Evolutionary conservation across 2,329 filamentous ascomycete species (phyloP), one percentile per base, ranked within the genome.

Genomic region (Penicillium sp.): DNA sequence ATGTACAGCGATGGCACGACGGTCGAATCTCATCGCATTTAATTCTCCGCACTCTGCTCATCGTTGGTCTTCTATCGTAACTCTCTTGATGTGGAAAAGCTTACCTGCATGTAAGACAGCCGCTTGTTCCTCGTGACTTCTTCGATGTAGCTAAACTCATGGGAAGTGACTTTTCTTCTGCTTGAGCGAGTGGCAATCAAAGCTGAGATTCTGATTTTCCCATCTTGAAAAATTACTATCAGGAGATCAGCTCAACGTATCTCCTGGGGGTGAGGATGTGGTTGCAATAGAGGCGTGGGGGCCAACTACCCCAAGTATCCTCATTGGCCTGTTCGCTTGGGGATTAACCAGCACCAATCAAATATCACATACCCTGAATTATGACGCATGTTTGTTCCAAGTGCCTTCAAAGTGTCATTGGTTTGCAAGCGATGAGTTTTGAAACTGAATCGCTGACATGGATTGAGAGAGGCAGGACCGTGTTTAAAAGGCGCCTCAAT

Each of bases 321-420:
- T 45, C 42, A 45, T 45, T 45, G 42, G 42, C 42, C 42, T 45
- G 42, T 15, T 45, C 42, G 42, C 42, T 45, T 45, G 12, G 19
- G 42, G 12, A 45, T 26, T 1, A 1, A 45, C 22, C 12, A 26
- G 19, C 19, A 15, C 42, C 42, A 45, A 45, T 45, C 19, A 40
- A 8, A 15, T 45, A 26, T 15, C 42, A 15, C 12, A 45, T 26
- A 12, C 22, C 12, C 5, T 22, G 19, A 10, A 2, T 24, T 13
- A 15, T 24, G 12, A 45, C 15, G 4, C 4, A 26, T 10, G 13
- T 24, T 8, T 15, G 1, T 45, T 45, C 12, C 15, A 26, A 7
- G 10, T 17, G 37, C 8, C 17, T 26, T 12, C 13, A 15, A 19
- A 13, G 42, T 15, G 13, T 22, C 3, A 44, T 45, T 45, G 12